Percentiles rank a stretch among this genome's conserved stretches.
Evolutionary conservation across 169 alveolate genomes (phyloP).

Genomic region (Plasmodium blacklocki): DNA sequence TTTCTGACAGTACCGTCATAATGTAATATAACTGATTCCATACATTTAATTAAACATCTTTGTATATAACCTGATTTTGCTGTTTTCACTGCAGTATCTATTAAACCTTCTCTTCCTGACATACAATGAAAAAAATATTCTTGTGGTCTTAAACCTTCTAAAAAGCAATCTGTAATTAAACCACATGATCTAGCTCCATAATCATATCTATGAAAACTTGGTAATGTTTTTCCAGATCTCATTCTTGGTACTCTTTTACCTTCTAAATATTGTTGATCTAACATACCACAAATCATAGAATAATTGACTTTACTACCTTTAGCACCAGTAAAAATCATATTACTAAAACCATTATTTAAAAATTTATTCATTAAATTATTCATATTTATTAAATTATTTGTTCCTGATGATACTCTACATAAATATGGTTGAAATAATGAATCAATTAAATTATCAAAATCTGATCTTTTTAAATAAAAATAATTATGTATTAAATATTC

Average conservation of each 20-base stretch:
- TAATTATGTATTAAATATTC: conserved; percentile 74
- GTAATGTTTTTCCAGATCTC: conserved; percentile 95
- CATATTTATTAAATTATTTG: conserved; percentile 74
- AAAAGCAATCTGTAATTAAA: conserved; percentile 96
- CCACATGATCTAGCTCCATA: conserved; percentile 98
- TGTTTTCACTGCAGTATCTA: conserved; percentile 99
- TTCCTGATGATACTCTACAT: conserved; percentile 78
- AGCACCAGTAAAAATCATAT: conserved; percentile 98
- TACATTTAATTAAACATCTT: conserved; percentile 96
- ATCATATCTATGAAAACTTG: conserved; percentile 95
- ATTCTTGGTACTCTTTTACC: conserved; percentile 97
- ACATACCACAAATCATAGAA: conserved; percentile 94
- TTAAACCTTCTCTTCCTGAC: conserved; percentile 99
- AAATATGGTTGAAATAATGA: conserved; percentile 82
- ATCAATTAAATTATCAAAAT: conserved; percentile 73
- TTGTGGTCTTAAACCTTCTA: conserved; percentile 97
- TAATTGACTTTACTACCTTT: conserved; percentile 96
- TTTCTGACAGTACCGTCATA: conserved; percentile 99
- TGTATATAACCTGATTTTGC: conserved; percentile 98
- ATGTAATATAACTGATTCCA: conserved; percentile 94
- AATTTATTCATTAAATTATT: conserved; percentile 85
- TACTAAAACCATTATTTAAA: conserved; percentile 96
- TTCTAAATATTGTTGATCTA: conserved; percentile 97
- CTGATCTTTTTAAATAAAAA: conserved; percentile 75
- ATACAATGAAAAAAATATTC: conserved; percentile 99